phyloP scores from a whole-genome alignment of 1,284 basidiomycete species.

The Trichosporon asahii region DNA sequence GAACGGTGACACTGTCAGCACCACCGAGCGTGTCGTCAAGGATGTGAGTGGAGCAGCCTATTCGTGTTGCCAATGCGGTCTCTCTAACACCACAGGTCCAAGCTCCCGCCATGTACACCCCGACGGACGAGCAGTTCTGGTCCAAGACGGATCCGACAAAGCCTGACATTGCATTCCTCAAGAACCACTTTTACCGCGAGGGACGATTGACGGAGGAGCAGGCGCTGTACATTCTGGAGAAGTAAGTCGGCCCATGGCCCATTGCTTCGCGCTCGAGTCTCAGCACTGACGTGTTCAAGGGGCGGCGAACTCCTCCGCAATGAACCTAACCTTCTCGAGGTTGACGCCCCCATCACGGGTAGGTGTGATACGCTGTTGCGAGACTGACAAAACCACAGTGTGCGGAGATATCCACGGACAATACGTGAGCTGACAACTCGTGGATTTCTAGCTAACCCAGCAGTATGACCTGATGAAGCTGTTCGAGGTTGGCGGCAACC shows the following conservation, averaged over 20 bases:
- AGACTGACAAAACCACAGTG: constrained; percentile 55
- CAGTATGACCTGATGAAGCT: constrained; percentile 98
- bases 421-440: constrained; percentile 65
- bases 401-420: constrained; percentile 97
- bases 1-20: constrained; percentile 75
- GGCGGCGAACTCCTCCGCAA: constrained; percentile 70
- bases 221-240: constrained; percentile 79
- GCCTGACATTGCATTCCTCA: constrained; percentile 94
- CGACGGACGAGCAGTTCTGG: constrained; percentile 92
- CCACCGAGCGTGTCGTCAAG: constrained; percentile 53
- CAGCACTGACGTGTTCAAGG: constrained; percentile 30
- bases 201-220: constrained; percentile 87
- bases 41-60: constrained; percentile 43
- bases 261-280: background rate
- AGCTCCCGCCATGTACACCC: constrained; percentile 88
- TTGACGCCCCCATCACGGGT: constrained; percentile 94
- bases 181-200: constrained; percentile 98
- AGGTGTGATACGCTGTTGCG: constrained; percentile 43
- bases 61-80: too few relatives aligned
- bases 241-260: constrained; percentile 42
- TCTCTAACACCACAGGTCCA: constrained; percentile 64
- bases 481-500: constrained; percentile 90
- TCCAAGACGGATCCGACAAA: constrained; percentile 75
- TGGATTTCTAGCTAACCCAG: constrained; percentile 4
- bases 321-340: constrained; percentile 85